Percentiles rank a stretch among this genome's conserved stretches.
Evolutionary conservation across 768 basidiomycete species (phyloP).

Genomic region (Coprinopsis strossmayeri): DNA sequence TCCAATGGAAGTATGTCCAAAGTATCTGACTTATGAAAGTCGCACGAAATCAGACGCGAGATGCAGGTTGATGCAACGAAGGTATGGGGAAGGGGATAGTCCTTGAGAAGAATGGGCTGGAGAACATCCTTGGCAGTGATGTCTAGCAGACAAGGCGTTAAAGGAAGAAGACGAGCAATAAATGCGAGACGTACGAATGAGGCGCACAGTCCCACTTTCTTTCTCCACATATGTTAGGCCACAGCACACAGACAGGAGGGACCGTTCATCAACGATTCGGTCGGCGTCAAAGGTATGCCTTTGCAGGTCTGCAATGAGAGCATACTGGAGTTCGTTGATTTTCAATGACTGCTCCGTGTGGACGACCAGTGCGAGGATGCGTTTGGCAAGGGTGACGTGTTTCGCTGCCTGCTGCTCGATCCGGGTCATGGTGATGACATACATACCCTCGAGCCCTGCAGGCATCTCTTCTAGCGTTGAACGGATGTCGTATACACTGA

Average conservation of each 20-base stretch:
- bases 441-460: not conserved
- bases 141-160: not conserved
- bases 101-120: not conserved
- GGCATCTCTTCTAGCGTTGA: not conserved
- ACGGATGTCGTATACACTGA: not conserved
- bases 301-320: not conserved
- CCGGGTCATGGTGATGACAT: not conserved
- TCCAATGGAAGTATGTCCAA: too few species aligned
- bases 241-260: not conserved
- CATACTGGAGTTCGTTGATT: not conserved
- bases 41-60: too few species aligned
- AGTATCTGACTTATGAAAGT: too few species aligned
- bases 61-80: constrained; percentile 3
- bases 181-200: constrained; percentile 1
- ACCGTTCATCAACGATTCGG: not conserved
- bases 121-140: constrained; percentile 5
- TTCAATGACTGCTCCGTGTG: not conserved
- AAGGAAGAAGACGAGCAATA: not conserved
- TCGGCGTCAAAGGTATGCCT: not conserved
- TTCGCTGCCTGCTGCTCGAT: not conserved
- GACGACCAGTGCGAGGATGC: constrained; percentile 1
- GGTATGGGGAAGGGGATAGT: not conserved
- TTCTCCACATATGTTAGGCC: constrained; percentile 1
- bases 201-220: not conserved
- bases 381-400: not conserved